Evolutionary conservation across 2,329 filamentous ascomycete genomes (phyloP), one percentile per base, ranked within the genome.

Genomic region (Metarhizium humberi): DNA sequence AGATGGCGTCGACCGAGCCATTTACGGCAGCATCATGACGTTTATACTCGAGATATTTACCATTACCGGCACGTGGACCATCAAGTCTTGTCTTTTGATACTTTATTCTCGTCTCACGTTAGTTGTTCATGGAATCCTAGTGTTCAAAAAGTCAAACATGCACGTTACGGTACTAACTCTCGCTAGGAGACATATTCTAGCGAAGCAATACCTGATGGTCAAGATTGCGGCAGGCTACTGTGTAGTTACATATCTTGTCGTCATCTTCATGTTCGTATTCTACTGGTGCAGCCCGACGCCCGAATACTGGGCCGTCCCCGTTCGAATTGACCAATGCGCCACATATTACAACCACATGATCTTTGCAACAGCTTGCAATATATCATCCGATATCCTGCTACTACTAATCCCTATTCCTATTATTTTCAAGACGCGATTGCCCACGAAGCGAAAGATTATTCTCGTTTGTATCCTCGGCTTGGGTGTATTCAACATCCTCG

Each of bases 391-490:
- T 54, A 53, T 77, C 7, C 60, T 75, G 55, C 67, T 78, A 52
- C 66, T 78, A 25, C 62, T 69, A n/a, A 70, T 78, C 18, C 74
- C 75, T 0, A 66, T 77, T 0, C 75, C 75, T 0, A 68, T 78
- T 6, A 67, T 78, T 48, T 64, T 75, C 51, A 69, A 68, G 47
- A 70, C 71, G 2, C 68, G 64, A 3, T 60, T 78, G 1, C 71
- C 71, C 5, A 55, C 64, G 4, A 69, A 68, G 55, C 63, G 79
- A 55, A 85, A 85, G 62, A 51, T 78, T 0, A 73, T 80, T 0
- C 68, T 85, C 0, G 73, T 78, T 49, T 71, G 69, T 34, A 74
- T 85, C 34, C 84, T 86, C 64, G 71, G 75, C 2, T 70, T 85
- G 2, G 82, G 82, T 1, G 62, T 78, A 3, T 78, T 81, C 57